A percentile compares a stretch with the other conserved stretches of the same genome.
These are phyloP conservation scores for Populus alba DNA, from an alignment of 345 rosid genomes.

Conservation along the genomic window DNA sequence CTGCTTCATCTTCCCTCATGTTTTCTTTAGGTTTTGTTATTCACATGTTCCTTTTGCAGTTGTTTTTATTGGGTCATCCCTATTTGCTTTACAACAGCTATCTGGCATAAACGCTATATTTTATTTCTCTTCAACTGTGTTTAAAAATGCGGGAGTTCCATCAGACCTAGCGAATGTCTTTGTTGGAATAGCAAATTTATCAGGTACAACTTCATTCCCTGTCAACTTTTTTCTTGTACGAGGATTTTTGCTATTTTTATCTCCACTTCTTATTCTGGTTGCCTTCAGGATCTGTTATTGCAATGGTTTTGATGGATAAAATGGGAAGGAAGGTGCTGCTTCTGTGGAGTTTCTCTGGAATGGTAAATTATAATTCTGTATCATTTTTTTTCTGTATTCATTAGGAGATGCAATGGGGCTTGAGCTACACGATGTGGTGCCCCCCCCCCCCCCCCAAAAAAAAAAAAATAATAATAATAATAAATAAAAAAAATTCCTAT, in stretches of 20 bases:
- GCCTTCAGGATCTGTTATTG: conserved; percentile 67
- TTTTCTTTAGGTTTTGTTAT: conserved; percentile 54
- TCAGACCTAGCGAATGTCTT: conserved; percentile 68
- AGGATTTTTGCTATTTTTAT: not conserved
- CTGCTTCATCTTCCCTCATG: conserved; percentile 10
- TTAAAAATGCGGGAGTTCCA: conserved; percentile 91
- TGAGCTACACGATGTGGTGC: too few relatives aligned
- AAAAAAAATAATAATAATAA: too few relatives aligned
- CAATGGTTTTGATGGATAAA: conserved; percentile 94
- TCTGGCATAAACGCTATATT: conserved; percentile 99
- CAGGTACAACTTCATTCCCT: conserved; percentile 43
- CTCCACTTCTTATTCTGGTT: conserved; percentile 4
- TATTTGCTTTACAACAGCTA: conserved; percentile 99
- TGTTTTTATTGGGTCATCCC: conserved; percentile 99
- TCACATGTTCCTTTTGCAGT: conserved; percentile 92
- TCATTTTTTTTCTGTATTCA: too few relatives aligned
- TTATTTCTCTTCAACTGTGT: conserved; percentile 97
- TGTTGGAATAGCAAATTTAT: conserved; percentile 74
- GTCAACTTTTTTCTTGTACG: conserved; percentile 1
- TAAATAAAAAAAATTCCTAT: too few relatives aligned
- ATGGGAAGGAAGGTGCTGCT: conserved; percentile 78
- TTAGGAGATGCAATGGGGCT: too few relatives aligned
- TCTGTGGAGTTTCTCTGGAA: conserved; percentile 77
- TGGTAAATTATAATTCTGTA: conserved; percentile 39
- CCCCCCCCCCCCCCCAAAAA: too few relatives aligned